Conservation (phyloP, 306 rosid species). For the Citrullus amarus region DNA sequence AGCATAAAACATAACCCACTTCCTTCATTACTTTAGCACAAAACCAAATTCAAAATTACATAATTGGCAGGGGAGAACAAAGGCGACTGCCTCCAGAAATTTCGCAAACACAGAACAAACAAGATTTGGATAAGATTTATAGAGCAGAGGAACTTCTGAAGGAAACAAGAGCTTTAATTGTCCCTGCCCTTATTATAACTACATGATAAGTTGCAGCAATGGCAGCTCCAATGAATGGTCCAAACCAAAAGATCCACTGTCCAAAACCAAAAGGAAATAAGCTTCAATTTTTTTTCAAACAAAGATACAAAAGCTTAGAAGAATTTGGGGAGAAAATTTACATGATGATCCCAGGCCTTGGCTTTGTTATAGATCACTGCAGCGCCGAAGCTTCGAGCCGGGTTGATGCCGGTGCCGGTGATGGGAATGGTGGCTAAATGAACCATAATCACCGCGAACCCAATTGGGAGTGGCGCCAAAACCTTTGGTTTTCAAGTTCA, state of each 20-base stretch:
- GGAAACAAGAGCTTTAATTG: conserved; percentile 12
- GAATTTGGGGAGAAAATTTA: not conserved
- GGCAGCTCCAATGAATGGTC: conserved; percentile 19
- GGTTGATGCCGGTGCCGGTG: conserved; percentile 27
- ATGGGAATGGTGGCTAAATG: conserved; percentile 26
- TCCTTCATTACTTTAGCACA: not conserved
- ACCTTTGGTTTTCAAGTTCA: conserved; percentile 1
- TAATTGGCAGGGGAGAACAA: not conserved
- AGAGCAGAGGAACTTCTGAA: not conserved
- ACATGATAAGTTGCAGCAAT: conserved; percentile 12
- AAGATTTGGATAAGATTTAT: not conserved
- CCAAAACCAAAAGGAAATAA: not conserved
- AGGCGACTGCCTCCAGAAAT: not conserved
- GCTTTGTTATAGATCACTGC: conserved; percentile 14
- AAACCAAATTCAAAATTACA: not conserved
- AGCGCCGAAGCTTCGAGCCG: conserved; percentile 22
- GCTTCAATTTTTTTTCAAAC: not conserved
- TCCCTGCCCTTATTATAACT: conserved; percentile 5
- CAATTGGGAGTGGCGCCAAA: conserved; percentile 25
- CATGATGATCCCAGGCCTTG: conserved; percentile 16
- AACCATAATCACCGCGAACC: conserved; percentile 21
- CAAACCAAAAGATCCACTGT: conserved; percentile 26
- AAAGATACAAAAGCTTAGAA: not conserved
- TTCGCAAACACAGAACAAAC: not conserved
- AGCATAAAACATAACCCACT: no score